Percentiles rank a stretch among this genome's conserved stretches.
Evolutionary conservation across 2,329 filamentous ascomycete genomes (phyloP).

Genomic region (Mycosphaerella arachidis): DNA sequence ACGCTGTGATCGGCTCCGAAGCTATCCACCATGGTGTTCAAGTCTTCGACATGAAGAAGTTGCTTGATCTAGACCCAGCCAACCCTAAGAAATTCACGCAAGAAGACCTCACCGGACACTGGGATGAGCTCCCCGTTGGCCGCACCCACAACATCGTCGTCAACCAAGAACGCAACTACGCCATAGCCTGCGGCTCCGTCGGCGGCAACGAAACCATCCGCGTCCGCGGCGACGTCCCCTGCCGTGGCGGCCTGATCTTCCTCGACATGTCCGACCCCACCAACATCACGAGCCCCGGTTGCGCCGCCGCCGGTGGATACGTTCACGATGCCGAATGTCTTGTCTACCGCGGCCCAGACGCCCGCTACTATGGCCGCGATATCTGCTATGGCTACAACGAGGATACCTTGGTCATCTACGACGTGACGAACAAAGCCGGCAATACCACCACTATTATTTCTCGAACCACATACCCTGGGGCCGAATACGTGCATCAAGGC

Average conservation of each 20-base stretch:
- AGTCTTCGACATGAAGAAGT: constrained; percentile 59
- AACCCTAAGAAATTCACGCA: constrained; percentile 43
- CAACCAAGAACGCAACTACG: constrained; percentile 47
- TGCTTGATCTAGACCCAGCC: constrained; percentile 45
- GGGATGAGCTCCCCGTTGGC: constrained; percentile 9
- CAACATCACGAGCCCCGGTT: constrained; percentile 49
- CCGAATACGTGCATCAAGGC: constrained; percentile 51
- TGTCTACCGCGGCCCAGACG: constrained; percentile 46
- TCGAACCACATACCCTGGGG: constrained; percentile 46
- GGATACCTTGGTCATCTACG: constrained; percentile 42
- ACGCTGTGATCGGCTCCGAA: constrained; percentile 42
- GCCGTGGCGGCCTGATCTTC: constrained; percentile 51
- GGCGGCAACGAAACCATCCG: no score
- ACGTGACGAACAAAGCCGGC: constrained; percentile 42
- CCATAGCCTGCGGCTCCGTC: constrained; percentile 19
- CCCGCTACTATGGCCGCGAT: constrained; percentile 42
- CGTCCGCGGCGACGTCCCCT: constrained; percentile 27
- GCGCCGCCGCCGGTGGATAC: constrained; percentile 47
- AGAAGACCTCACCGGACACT: constrained; percentile 15
- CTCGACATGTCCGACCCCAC: constrained; percentile 49
- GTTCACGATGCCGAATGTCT: constrained; percentile 54
- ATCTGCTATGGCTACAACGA: constrained; percentile 52
- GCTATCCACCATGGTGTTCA: constrained; percentile 54
- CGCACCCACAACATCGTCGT: constrained; percentile 50
- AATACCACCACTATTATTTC: constrained; percentile 40